Base-by-base conservation (phyloP, 2,329 filamentous ascomycete genomes). In the Verticillium isaacii region DNA sequence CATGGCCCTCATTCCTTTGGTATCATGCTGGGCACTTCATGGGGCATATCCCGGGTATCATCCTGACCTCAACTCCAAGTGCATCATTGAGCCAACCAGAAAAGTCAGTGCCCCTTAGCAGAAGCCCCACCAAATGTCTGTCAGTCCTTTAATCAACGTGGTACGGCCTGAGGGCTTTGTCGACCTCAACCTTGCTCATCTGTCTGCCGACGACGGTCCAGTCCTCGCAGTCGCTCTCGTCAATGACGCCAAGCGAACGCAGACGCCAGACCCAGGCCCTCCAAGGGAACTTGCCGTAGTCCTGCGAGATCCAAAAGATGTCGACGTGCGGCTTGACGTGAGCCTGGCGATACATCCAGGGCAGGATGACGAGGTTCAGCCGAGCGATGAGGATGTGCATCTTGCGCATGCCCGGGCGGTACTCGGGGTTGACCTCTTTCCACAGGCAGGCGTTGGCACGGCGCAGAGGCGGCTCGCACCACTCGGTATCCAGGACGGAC, bases 261-360 rank as follows among this genome's bases (percentile, higher is more conserved):
- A 61, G 63, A 7, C 17, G 39, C 34, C 61, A 57, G 57, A 63
- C 56, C 25, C 60, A 59, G 32, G 62, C 63, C 12, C 61, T 61
- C 64, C 63, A 65, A 17, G 64, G 63, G n/a, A 65, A 62, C 15
- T 56, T 41, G 25, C 62, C 59, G 8, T 37, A 7, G 19, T 59
- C 55, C 64, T 59, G 41, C 45, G 50, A 54, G 58, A 59, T 54
- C 58, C 64, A 65, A 14, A 59, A 41, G 5, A 23, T 39, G 15
- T 45, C 32, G 19, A 63, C 34, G 2, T 50, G 39, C 11, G 57
- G 36, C 54, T 37, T 32, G 39, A 64, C 60, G 19, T 25, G 32
- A 9, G 23, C 23, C 39, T 64, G 63, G 2, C 63, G 63, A 11
- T 58, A 59, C 32, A 63, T 32, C 23, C 62, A 65, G 11, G 64